Evolutionary conservation across 495 filamentous ascomycete species (phyloP).

Genomic region (Xylaria longipes): DNA sequence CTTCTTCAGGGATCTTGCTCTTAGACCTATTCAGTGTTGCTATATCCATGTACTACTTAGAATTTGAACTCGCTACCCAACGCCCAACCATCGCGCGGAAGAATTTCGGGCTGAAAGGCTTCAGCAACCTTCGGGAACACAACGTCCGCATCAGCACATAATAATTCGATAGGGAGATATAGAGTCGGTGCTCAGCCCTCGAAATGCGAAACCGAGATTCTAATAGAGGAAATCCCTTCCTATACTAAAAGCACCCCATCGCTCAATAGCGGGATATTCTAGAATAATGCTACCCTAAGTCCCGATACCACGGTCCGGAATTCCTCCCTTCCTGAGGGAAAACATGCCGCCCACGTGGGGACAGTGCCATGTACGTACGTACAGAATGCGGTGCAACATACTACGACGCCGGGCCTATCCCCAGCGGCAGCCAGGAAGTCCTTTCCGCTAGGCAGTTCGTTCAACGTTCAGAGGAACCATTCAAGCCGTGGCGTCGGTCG

Average conservation of each 20-base stretch:
- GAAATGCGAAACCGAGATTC: not conserved
- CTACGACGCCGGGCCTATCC: conserved; percentile 5
- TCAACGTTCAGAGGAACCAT: not conserved
- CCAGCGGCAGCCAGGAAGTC: not conserved
- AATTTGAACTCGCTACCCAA: conserved; percentile 4
- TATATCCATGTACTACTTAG: not conserved
- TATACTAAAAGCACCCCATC: not conserved
- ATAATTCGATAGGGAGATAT: not conserved
- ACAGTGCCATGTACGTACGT: conserved; percentile 12
- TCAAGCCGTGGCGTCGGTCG: not conserved
- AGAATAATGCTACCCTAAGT: conserved; percentile 4
- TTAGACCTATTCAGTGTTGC: not conserved
- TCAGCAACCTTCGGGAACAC: not conserved
- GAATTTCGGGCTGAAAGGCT: not conserved
- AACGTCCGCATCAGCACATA: not conserved
- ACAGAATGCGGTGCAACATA: conserved; percentile 18
- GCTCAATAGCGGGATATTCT: not conserved
- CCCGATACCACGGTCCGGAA: not conserved
- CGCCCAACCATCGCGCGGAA: not conserved
- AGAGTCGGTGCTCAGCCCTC: not conserved
- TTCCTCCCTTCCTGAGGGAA: not conserved
- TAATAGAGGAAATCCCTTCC: not conserved
- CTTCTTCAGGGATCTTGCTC: not conserved
- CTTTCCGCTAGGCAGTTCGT: not conserved
- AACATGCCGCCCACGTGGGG: conserved; percentile 23